These are phyloP conservation scores for Naganishia friedmannii DNA, from an alignment of 768 basidiomycete genomes.

Conservation along the genomic window DNA sequence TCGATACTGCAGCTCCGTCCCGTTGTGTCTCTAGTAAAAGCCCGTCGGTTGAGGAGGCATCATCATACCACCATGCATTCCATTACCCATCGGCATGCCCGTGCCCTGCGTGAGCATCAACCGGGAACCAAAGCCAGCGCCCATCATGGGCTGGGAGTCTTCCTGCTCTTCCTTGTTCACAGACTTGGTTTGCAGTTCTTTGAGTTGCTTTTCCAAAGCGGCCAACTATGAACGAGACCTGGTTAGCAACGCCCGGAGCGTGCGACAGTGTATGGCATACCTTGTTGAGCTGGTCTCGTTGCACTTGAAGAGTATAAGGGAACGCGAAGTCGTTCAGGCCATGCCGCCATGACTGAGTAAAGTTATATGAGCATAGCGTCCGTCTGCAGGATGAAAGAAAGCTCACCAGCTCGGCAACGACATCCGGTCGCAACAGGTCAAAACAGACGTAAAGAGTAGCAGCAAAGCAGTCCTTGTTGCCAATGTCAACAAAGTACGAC, in stretches of 20 bases:
- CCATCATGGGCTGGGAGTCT: conserved; percentile 80
- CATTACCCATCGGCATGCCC: conserved; percentile 20
- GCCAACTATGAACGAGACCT: conserved; percentile 59
- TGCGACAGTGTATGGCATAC: conserved; percentile 25
- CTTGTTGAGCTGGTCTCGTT: conserved; percentile 58
- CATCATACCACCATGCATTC: conserved; percentile 30
- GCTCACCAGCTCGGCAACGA: conserved; percentile 75
- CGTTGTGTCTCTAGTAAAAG: conserved; percentile 31
- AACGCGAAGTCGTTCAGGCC: conserved; percentile 95
- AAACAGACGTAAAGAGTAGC: conserved; percentile 87
- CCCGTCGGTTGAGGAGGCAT: conserved; percentile 35
- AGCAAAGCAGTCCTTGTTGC: conserved; percentile 96
- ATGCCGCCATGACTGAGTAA: conserved; percentile 76
- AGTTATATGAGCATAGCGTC: background rate
- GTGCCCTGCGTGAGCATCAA: conserved; percentile 48
- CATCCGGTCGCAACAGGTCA: conserved; percentile 86
- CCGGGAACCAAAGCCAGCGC: conserved; percentile 60
- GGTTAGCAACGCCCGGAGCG: conserved; percentile 13
- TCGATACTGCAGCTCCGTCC: background rate
- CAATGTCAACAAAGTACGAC: conserved; percentile 95
- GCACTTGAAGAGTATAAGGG: conserved; percentile 89
- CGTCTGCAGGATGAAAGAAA: background rate
- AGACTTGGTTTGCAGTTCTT: conserved; percentile 81
- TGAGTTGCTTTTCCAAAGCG: conserved; percentile 80
- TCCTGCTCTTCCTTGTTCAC: conserved; percentile 84